A percentile compares a stretch with the other conserved stretches of the same genome.
These are phyloP conservation scores for Cyberlindnera samutprakarnensis DNA, from an alignment of 805 yeast species.

Conservation along the genomic window DNA sequence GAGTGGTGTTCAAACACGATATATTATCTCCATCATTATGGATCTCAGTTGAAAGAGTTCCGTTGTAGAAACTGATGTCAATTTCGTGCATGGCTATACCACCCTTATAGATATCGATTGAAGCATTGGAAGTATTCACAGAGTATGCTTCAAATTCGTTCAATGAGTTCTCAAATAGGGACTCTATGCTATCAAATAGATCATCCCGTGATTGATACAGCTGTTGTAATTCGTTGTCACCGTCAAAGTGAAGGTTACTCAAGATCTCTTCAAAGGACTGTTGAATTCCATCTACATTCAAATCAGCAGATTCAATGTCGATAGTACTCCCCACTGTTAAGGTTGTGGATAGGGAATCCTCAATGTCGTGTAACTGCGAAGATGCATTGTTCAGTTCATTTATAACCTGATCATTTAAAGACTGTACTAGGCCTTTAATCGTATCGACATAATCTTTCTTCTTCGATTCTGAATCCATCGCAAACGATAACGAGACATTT, in stretches of 20 bases:
- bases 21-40: too few species aligned
- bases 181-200: constrained; percentile 1
- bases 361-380: not conserved
- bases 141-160: not conserved
- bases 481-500: constrained; percentile 1
- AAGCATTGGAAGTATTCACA: not conserved
- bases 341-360: constrained; percentile 2
- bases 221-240: not conserved
- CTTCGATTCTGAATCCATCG: not conserved
- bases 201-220: constrained; percentile 1
- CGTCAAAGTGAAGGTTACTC: not conserved
- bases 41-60: too few species aligned
- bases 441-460: not conserved
- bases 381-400: constrained; percentile 1
- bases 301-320: constrained; percentile 2
- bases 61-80: too few species aligned
- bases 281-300: constrained; percentile 1
- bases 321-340: constrained; percentile 4
- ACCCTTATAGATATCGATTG: too few species aligned
- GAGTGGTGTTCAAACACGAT: not conserved
- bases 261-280: not conserved
- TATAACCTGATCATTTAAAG: constrained; percentile 3
- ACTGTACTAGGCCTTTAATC: not conserved
- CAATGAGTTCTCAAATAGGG: constrained; percentile 1
- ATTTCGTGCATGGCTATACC: too few species aligned